Base-by-base conservation (phyloP, 2,329 filamentous ascomycete genomes). In the Claviceps monticola region DNA sequence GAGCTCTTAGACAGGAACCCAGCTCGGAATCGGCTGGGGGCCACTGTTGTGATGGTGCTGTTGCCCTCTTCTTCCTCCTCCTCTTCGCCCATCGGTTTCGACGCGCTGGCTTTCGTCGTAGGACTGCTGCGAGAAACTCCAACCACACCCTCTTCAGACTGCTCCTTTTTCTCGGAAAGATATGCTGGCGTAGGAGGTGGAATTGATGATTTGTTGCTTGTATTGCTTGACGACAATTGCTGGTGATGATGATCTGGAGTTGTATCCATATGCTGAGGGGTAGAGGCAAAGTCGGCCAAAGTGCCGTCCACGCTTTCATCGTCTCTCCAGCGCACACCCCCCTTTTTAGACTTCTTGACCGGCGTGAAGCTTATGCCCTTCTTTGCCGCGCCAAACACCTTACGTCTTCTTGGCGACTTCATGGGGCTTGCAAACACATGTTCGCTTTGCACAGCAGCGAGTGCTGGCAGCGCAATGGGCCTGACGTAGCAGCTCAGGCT, bases 291-390 rank as follows among this genome's bases (percentile, higher is more conserved):
- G 64, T 97, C 93, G 11, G 86, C 89, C 52, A 97, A 71, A 1
- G 84, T 83, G 23, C 89, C 90, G 49, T 91, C 82, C 62, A 94
- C 85, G 2, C 84, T 71, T 61, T 80, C 88, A 60, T 97, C 93
- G 61, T 97, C 93, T 53, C 88, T 83, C 93, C 93, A 98, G 57
- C 91, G 80, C 5, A 98, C 91, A 46, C 78, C 83, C 54, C 90
- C 80, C 67, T 88, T 88, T 51, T 82, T 79, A 9, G 79, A 75
- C 66, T 83, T 84, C 68, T 87, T 95, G 55, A 83, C 83, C 0
- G 89, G 88, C 1, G 88, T 89, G 62, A 94, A 94, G 34, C 80
- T 79, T 48, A 95, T 74, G 13, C 82, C 80, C 68, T 94, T 95
- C 55, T 75, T 74, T 23, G 66, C 59, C 55, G 64, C 66, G 74